Evolutionary conservation across 208 protist species (phyloP), one percentile per base, ranked within the genome.

Genomic region (Angomonas deanei): DNA sequence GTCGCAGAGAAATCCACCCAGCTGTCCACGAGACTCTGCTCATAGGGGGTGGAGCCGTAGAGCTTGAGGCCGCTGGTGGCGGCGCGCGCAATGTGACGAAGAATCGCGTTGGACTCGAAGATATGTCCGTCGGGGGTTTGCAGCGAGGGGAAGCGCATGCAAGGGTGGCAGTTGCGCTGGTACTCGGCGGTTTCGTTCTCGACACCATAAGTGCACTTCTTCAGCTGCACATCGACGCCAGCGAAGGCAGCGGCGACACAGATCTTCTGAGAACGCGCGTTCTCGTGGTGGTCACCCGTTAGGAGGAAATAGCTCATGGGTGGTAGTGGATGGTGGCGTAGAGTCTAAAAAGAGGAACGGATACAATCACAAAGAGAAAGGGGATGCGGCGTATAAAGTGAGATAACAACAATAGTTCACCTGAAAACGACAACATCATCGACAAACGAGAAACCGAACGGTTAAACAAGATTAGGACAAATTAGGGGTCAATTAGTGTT

Each of bases 31-130:
- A 92, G 83, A 30, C 69, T 78, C 49, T 28, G 64, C 74, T 96
- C 80, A 64, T 81, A 91, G 1, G 72, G 76, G 3, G 80, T 91
- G 61, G 36, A 6, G 60, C 90, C 90, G 68, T 92, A 92, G 6
- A 94, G 84, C 47, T 83, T 76, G 33, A 36, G 64, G 53, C 72
- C 72, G 61, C 65, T 80, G 70, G 75, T 81, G 68, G 83, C 76
- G 26, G 66, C 15, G 53, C 86, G 82, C 27, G 78, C 90, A 55
- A 96, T 79, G 79, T 88, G 69, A 60, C 87, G 78, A 17, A 90
- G 3, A 60, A 96, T 96, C 47, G 86, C 82, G 76, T 90, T 88
- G 26, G 82, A 83, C 74, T 94, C 90, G 64, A 96, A 96, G 66
- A 96, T 55, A 77, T 65, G 81, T 21, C 85, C 90, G 28, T 93